Conservation (phyloP, 495 filamentous ascomycete species). For the Tuber indicum region DNA sequence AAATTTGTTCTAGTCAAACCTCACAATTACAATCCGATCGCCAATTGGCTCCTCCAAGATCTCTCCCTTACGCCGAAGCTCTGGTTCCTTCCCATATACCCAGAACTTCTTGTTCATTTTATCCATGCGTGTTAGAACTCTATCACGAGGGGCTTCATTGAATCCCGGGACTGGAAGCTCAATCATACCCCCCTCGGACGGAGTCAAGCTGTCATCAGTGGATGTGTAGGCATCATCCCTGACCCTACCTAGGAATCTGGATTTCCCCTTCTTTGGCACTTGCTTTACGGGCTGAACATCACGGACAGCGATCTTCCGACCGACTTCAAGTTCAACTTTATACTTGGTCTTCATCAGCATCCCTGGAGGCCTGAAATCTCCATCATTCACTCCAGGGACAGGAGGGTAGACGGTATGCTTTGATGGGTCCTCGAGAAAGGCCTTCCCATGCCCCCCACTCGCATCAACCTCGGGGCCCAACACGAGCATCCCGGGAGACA, state of each 20-base stretch:
- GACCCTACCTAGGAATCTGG: slow-evolving; percentile 22
- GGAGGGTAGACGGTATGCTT: slow-evolving; percentile 18
- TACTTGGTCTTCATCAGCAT: slow-evolving; percentile 26
- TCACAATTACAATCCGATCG: slow-evolving; percentile 34
- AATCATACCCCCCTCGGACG: slow-evolving; percentile 1
- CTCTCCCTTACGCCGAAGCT: slow-evolving; percentile 24
- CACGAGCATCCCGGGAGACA: slow-evolving; percentile 14
- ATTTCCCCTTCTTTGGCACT: slow-evolving; percentile 18
- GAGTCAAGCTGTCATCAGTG: background rate
- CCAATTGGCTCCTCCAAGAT: slow-evolving; percentile 17
- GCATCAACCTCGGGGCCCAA: slow-evolving; percentile 11
- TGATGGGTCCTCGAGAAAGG: slow-evolving; percentile 3
- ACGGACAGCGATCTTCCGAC: slow-evolving; percentile 22
- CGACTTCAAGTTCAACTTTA: slow-evolving; percentile 24
- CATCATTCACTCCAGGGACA: slow-evolving; percentile 34
- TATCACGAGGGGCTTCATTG: slow-evolving; percentile 22
- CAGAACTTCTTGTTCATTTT: slow-evolving; percentile 29
- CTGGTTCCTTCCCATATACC: slow-evolving; percentile 37
- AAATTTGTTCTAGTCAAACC: slow-evolving; percentile 22
- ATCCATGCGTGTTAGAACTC: slow-evolving; percentile 33
- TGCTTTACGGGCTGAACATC: slow-evolving; percentile 14
- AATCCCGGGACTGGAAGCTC: slow-evolving; percentile 29
- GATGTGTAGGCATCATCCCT: slow-evolving; percentile 6
- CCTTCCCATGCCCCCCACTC: slow-evolving; percentile 12
- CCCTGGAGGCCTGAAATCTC: slow-evolving; percentile 31